Evolutionary conservation across 495 filamentous ascomycete species (phyloP), one percentile per base, ranked within the genome.

Genomic region (Lepidopterella palustris): DNA sequence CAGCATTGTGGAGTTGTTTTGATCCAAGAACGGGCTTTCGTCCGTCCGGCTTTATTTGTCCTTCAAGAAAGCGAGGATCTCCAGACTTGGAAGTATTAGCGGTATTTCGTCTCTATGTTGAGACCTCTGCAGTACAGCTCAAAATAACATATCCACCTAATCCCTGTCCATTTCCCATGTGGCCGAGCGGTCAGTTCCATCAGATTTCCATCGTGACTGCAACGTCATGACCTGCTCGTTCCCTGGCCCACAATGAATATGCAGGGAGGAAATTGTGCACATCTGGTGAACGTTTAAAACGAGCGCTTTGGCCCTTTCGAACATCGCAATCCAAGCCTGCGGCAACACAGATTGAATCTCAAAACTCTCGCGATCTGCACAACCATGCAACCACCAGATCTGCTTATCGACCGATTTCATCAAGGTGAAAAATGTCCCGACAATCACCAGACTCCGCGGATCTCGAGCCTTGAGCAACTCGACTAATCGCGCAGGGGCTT

Each of bases 381-480:
- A 18, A 5, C 52, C 52, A 10, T 54, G 25, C n/a, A 54, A 18
- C 52, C 52, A 54, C 52, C 52, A 54, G 15, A 54, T 3, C 11
- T 24, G 52, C 10, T 25, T 50, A 13, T 28, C 25, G 10, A 54
- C 24, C 4, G 32, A 10, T 40, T 40, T 54, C 52, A 54, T 54
- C 10, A 40, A n/a, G 5, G 52, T 15, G 10, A 54, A 54, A 32
- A 35, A 54, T 0, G 52, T 6, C 6, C 18, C 24, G 11, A 21
- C 52, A 21, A 54, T 54, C 15, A 24, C 52, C 15, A 54, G n/a
- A 4, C 15, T 40, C 4, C 52, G 52, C n/a, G 28, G 52, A 24
- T 54, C 52, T 8, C 27, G 11, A 24, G 21, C 5, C 13, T 18
- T 28, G 15, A 54, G 18, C n/a, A 54, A 18, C 18, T 40, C 28